These are phyloP conservation scores for Syzygium grande DNA, from an alignment of 345 rosid species.

Conservation along the genomic window DNA sequence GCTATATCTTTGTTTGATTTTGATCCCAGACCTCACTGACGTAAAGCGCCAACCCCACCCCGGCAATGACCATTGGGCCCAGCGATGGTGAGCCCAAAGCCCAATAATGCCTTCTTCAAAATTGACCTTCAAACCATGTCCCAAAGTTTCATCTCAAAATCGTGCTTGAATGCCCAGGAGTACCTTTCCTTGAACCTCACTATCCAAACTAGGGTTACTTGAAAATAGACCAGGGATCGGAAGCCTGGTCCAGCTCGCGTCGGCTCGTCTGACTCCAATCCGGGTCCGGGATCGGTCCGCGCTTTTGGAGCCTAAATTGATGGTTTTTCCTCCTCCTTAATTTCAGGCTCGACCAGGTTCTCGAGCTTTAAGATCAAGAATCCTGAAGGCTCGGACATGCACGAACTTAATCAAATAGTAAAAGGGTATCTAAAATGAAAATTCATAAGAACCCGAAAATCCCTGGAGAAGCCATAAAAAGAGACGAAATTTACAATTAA, in stretches of 20 bases:
- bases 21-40: not conserved
- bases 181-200: not conserved
- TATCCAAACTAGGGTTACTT: not conserved
- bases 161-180: not conserved
- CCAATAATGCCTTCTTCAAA: not conserved
- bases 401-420: not conserved
- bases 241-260: accelerated
- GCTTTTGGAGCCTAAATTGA: not conserved
- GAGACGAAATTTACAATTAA: not conserved
- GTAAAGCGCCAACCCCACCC: not conserved
- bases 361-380: not conserved
- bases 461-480: accelerated
- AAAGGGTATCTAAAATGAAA: not conserved
- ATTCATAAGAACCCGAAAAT: not conserved
- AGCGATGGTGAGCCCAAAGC: not conserved
- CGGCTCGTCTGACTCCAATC: not conserved
- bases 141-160: not conserved
- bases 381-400: not conserved
- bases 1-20: not conserved
- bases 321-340: not conserved
- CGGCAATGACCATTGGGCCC: not conserved
- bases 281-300: not conserved
- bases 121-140: not conserved
- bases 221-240: not conserved
- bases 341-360: not conserved